A percentile compares a stretch with the other conserved stretches of the same genome.
These are phyloP conservation scores for Neopestalotiopsis clavispora DNA, from an alignment of 2,329 filamentous ascomycete species.

Conservation along the genomic window DNA sequence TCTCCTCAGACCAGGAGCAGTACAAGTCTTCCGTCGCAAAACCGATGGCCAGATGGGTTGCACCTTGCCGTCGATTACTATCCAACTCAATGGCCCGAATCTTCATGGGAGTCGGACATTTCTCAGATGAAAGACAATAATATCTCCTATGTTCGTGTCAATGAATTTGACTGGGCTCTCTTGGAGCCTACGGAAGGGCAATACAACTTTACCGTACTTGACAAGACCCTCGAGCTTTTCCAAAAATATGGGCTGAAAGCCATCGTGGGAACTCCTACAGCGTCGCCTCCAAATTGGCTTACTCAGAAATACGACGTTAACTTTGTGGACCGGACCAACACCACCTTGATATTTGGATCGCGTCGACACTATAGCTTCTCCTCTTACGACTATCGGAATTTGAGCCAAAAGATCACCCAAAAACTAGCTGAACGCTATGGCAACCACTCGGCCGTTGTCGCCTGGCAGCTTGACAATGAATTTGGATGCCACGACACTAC, in stretches of 20 bases:
- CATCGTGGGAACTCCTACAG: slow-evolving; percentile 29
- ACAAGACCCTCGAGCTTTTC: slow-evolving; percentile 25
- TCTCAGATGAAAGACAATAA: slow-evolving; percentile 26
- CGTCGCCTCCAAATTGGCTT: slow-evolving; percentile 27
- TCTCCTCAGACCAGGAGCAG: slow-evolving; percentile 8
- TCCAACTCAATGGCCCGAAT: slow-evolving; percentile 29
- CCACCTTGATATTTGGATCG: slow-evolving; percentile 27
- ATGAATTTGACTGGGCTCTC: slow-evolving; percentile 29
- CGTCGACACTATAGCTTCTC: slow-evolving; percentile 30
- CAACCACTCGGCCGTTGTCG: slow-evolving; percentile 22
- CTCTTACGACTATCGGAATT: slow-evolving; percentile 26
- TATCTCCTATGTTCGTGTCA: slow-evolving; percentile 28
- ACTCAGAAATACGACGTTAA: slow-evolving; percentile 25
- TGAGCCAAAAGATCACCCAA: slow-evolving; percentile 28
- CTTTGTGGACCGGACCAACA: slow-evolving; percentile 29
- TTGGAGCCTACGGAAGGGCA: slow-evolving; percentile 25
- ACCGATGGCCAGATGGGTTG: slow-evolving; percentile 25
- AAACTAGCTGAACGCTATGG: slow-evolving; percentile 28
- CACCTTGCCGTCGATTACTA: slow-evolving; percentile 29
- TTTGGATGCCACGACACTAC: slow-evolving; percentile 28
- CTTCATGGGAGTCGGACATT: slow-evolving; percentile 27
- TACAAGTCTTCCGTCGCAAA: neutral
- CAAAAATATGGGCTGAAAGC: slow-evolving; percentile 25
- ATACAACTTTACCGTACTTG: slow-evolving; percentile 28
- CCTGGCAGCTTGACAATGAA: slow-evolving; percentile 31